Evolutionary conservation across 1,284 basidiomycete genomes (phyloP), one percentile per base, ranked within the genome.

Genomic region (Xerocomus minutiporus): DNA sequence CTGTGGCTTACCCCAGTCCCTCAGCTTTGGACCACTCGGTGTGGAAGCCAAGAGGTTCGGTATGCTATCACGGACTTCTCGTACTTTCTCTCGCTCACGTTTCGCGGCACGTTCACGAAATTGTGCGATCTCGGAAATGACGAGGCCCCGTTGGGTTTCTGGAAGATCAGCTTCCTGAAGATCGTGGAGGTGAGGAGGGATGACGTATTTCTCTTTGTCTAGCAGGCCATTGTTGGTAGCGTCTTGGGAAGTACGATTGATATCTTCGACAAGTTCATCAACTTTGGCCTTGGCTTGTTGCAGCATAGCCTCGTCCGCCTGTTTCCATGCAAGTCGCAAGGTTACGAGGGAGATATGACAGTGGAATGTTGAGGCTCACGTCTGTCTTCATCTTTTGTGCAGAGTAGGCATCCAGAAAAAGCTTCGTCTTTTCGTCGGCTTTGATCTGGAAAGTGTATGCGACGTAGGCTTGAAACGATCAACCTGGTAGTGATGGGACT

Each of bases 181-280:
- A 70, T 97, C 94, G 70, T 95, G 92, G 25, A 98, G 78, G 72
- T 97, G 95, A 6, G 92, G 91, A 9, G 95, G 94, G 32, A 97
- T 92, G 57, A 92, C 83, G 64, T 89, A 87, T 78, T 81, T 86
- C 73, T 84, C 86, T 67, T 86, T 82, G 71, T 88, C 86, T 54
- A 87, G 75, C 26, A 82, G 75, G 26, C 84, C 83, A 50, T 71
- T 84, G 60, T 80, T 83, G 0, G 82, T 79, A 2, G 84, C 83
- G 45, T 84, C 81, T 63, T 85, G 84, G 1, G 84, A 86, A 34
- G 78, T 70, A 48, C 79, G 73, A 62, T 80, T 77, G 65, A 86
- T 82, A 63, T 87, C 79, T 45, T 73, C 70, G 28, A 89, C 77
- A 5, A 86, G 72, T 44, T 71, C 73, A 47, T 79, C 75, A 32